phyloP scores from a whole-genome alignment of 2,329 filamentous ascomycete genomes.

The Aureobasidium sp. region DNA sequence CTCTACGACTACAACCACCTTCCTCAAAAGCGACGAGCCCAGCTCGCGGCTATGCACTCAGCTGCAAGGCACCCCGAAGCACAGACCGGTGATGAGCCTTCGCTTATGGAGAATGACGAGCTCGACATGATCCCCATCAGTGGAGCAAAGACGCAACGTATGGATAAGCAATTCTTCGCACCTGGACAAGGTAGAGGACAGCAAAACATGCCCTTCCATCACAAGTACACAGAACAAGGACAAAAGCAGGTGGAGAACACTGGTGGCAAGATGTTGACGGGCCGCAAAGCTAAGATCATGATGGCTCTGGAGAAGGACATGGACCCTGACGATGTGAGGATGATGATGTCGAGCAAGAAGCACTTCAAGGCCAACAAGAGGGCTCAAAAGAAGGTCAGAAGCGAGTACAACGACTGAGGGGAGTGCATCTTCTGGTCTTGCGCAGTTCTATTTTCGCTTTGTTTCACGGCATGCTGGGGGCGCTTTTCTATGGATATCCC shows the following conservation, averaged over 20 bases:
- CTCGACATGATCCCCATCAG: conserved; percentile 43
- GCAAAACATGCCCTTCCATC: conserved; percentile 74
- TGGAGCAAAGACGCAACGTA: conserved; percentile 65
- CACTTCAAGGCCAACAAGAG: conserved; percentile 79
- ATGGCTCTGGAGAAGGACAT: conserved; percentile 77
- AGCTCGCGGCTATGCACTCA: conserved; percentile 41
- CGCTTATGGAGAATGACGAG: conserved; percentile 36
- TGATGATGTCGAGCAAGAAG: conserved; percentile 62
- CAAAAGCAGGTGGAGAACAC: conserved; percentile 31
- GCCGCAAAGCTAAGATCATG: conserved; percentile 75
- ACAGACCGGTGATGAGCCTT: conserved; percentile 24
- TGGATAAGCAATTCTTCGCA: conserved; percentile 89
- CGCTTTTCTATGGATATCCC: conserved; percentile 12
- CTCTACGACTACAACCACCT: conserved; percentile 80
- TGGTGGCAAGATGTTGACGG: conserved; percentile 63
- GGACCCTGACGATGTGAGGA: conserved; percentile 53
- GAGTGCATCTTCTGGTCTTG: not conserved
- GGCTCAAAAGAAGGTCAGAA: conserved; percentile 27
- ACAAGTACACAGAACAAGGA: conserved; percentile 83
- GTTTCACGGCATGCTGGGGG: conserved; percentile 7
- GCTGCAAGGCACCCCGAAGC: conserved; percentile 27
- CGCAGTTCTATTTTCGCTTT: not conserved
- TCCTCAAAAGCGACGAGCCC: conserved; percentile 69
- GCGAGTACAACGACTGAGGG: conserved; percentile 15
- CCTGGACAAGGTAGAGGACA: conserved; percentile 55